Base-by-base conservation (phyloP, 148 eudicot genomes). In the Rhododendron molle region DNA sequence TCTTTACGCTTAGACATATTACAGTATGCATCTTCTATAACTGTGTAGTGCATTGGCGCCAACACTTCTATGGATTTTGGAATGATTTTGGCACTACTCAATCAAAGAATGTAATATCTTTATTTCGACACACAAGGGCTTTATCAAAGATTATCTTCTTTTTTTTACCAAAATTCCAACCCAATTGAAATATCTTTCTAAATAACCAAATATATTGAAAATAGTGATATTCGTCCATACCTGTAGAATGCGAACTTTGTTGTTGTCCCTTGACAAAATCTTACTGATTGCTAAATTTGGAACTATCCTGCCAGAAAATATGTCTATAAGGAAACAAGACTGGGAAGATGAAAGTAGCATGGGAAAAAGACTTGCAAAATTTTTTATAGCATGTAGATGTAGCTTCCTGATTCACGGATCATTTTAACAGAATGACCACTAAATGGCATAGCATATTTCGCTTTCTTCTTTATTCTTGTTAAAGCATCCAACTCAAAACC, bases 281-380 rank as follows among this genome's bases (percentile, higher is more conserved):
- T 94, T 96, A 88, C 99, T 94, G 88, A 96, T 96, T 54, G 99
- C 99, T 88, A 96, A 92, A 88, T 96, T 96, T 82, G 99, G 99
- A 86, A 96, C 98, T 89, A 96, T 89, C 91, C 99, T 96, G 98
- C 89, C 88, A 83, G 85, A 30, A 40, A 71, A 46, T 84, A 62
- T 12, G 72, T 67, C 34, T 28, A 81, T 12, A 16, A 40, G 50
- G 13, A 85, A 40, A 49, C 76, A 72, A 80, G 18, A 79, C 65
- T 36, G 80, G 77, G 60, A 87, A 77, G 60, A 80, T 46, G 44
- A 74, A 56, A 58, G 23, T 13, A 62, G 49, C 49, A 7, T 9
- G 14, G 38, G 20, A 38, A 38, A 49, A 81, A 80, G 3, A 81
- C 62, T 60, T 76, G 85, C 54, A 83, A 80, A 50, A 54, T 3